Percentiles rank a stretch among this genome's conserved stretches.
These are phyloP conservation scores for Hansenula lynferdii DNA, from an alignment of 1,139 yeast species.

Conservation along the genomic window DNA sequence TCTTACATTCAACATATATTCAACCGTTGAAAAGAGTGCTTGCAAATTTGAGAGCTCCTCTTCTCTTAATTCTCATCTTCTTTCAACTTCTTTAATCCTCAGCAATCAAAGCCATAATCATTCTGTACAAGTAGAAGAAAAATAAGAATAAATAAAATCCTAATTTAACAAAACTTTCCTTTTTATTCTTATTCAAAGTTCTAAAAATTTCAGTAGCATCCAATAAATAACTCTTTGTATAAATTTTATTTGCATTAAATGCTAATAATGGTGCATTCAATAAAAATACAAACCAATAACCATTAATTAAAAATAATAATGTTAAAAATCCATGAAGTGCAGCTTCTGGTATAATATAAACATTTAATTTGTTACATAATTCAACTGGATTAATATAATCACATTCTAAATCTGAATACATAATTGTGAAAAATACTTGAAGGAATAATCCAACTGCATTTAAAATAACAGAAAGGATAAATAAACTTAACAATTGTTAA, in stretches of 20 bases:
- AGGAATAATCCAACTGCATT: constrained; percentile 85
- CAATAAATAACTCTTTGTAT: constrained; percentile 76
- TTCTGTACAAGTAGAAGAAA: constrained; percentile 92
- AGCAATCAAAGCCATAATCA: constrained; percentile 89
- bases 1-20: too few species aligned
- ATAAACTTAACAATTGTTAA: too few species aligned
- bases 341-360: constrained; percentile 89
- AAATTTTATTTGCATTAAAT: constrained; percentile 66
- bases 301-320: constrained; percentile 70
- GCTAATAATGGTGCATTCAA: constrained; percentile 84
- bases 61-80: too few species aligned
- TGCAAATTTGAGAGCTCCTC: too few species aligned
- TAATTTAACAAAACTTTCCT: constrained; percentile 83
- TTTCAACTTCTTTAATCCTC: too few species aligned
- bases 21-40: too few species aligned
- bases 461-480: constrained; percentile 76
- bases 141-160: constrained; percentile 90
- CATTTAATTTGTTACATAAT: constrained; percentile 87
- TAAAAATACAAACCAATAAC: constrained; percentile 90
- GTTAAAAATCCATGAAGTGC: constrained; percentile 75
- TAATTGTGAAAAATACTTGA: constrained; percentile 89
- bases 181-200: constrained; percentile 89
- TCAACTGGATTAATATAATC: constrained; percentile 97
- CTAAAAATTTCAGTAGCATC: constrained; percentile 99
- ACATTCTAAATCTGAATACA: constrained; percentile 91